Conservation (phyloP, 2,329 filamentous ascomycete species). For the Ustulina deusta region DNA sequence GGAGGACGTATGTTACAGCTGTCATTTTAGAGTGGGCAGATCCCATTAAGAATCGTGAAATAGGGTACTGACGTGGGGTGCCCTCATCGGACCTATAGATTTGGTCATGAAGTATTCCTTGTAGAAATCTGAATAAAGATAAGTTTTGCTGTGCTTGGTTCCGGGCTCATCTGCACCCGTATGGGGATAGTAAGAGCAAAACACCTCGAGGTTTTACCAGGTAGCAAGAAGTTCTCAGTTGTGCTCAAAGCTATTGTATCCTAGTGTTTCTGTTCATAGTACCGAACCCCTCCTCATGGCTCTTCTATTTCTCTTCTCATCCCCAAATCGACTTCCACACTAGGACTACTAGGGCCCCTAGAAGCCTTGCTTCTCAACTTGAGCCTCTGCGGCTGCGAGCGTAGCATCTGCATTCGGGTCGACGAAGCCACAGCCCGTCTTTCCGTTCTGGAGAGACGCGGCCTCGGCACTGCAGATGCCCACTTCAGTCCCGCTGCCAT, state of each 20-base stretch:
- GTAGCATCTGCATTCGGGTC: slow-evolving; percentile 51
- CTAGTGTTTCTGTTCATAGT: background rate
- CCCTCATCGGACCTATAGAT: background rate
- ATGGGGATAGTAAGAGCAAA: background rate
- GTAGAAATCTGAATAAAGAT: background rate
- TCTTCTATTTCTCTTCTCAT: background rate
- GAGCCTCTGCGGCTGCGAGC: slow-evolving; percentile 49
- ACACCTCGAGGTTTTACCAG: background rate
- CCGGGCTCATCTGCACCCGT: background rate
- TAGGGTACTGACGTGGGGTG: background rate
- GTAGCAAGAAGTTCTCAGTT: background rate
- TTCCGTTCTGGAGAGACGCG: slow-evolving; percentile 53
- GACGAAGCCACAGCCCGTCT: slow-evolving; percentile 54
- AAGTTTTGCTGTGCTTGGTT: background rate
- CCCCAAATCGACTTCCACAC: background rate
- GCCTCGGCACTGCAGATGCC: slow-evolving; percentile 54
- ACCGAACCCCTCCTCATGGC: background rate
- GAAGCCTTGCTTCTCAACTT: slow-evolving; percentile 53
- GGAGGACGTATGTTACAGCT: background rate
- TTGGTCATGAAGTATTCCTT: background rate
- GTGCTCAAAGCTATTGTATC: background rate
- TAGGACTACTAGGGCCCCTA: slow-evolving; percentile 11
- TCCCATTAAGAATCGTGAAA: background rate
- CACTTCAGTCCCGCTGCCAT: slow-evolving; percentile 45
- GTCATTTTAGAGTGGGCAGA: background rate